These are phyloP conservation scores for Copromyces sp. DNA, from an alignment of 495 filamentous ascomycete genomes.

Conservation along the genomic window DNA sequence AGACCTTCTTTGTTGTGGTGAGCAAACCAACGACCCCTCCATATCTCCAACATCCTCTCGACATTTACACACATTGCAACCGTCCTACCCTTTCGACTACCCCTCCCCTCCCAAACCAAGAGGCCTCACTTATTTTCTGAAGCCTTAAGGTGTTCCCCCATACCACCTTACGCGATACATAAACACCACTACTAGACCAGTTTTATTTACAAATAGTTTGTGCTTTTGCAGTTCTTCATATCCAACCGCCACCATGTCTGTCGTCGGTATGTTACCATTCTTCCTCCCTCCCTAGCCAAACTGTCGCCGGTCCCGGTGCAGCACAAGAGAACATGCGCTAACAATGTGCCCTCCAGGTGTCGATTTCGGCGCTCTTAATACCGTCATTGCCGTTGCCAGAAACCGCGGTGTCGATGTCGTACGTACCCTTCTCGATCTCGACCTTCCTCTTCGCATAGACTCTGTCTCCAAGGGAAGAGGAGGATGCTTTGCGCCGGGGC, in stretches of 20 bases:
- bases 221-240: slow-evolving; percentile 8
- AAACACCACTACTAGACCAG: neutral
- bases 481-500: neutral
- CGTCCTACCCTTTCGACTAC: neutral
- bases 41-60: neutral
- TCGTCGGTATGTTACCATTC: slow-evolving; percentile 29
- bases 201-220: slow-evolving; percentile 20
- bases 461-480: neutral
- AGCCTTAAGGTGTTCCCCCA: neutral
- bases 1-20: slow-evolving; percentile 1
- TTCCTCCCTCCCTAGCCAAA: neutral
- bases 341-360: slow-evolving; percentile 43
- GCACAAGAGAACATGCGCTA: neutral
- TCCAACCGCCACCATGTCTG: slow-evolving; percentile 36
- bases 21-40: neutral
- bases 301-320: neutral
- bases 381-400: slow-evolving; percentile 91
- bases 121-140: neutral
- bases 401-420: slow-evolving; percentile 99
- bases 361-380: slow-evolving; percentile 95
- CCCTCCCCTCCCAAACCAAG: slow-evolving; percentile 2
- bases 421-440: slow-evolving; percentile 36
- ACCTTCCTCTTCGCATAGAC: neutral
- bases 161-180: neutral
- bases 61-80: neutral